Percentiles rank a stretch among this genome's conserved stretches.
Evolutionary conservation across 805 yeast species (phyloP).

Genomic region (Komagataella pseudopastoris): DNA sequence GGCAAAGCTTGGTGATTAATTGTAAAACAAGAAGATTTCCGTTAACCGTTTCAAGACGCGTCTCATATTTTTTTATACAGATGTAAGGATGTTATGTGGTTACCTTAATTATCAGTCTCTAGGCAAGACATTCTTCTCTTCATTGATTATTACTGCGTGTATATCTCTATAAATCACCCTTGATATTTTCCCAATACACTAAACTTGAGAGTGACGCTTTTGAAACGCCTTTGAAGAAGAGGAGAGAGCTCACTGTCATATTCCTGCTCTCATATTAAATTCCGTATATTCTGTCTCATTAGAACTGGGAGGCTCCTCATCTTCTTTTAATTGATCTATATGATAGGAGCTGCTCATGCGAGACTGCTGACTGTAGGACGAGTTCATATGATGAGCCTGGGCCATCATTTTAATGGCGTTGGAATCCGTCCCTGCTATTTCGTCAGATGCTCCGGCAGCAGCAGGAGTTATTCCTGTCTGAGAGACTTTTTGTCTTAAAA

Average conservation of each 20-base stretch:
- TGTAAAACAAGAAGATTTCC: neutral
- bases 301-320: neutral
- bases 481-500: slow-evolving; percentile 2
- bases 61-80: neutral
- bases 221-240: neutral
- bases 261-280: neutral
- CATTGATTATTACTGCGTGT: neutral
- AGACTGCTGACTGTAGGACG: neutral
- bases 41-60: neutral
- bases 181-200: neutral
- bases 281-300: neutral
- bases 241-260: neutral
- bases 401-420: neutral
- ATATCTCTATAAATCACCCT: neutral
- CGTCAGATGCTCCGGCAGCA: slow-evolving; percentile 29
- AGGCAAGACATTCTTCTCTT: neutral
- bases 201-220: neutral
- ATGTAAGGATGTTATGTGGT: neutral
- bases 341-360: neutral
- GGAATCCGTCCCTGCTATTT: slow-evolving; percentile 26
- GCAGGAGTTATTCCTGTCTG: slow-evolving; percentile 24
- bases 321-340: neutral
- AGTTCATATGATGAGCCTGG: neutral
- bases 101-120: neutral
- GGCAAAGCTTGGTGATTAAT: neutral